phyloP scores from a whole-genome alignment of 352 stramenopile genomes.

The Globisporangium nunn region DNA sequence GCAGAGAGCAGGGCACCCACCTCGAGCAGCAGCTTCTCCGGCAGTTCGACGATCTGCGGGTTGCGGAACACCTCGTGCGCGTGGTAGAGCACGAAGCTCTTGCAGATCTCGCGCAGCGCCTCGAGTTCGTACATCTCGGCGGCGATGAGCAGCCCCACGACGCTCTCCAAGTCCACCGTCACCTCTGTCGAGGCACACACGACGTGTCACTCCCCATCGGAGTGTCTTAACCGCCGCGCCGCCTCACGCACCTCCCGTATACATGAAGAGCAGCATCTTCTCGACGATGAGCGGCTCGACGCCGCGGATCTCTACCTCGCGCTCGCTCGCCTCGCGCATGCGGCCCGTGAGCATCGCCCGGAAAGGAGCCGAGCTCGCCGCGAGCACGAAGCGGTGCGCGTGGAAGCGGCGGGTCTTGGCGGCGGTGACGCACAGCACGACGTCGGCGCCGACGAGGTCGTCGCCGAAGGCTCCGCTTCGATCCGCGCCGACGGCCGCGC shows the following conservation, averaged over 20 bases:
- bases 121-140: slow-evolving; percentile 82
- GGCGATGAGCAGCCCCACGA: slow-evolving; percentile 66
- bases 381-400: slow-evolving; percentile 77
- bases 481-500: slow-evolving; percentile 23
- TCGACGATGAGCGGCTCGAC: slow-evolving; percentile 57
- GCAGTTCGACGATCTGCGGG: slow-evolving; percentile 64
- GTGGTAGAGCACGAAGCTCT: slow-evolving; percentile 74
- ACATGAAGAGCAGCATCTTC: slow-evolving; percentile 84
- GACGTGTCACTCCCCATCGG: too few species aligned
- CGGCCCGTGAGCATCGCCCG: slow-evolving; percentile 76
- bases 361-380: slow-evolving; percentile 76
- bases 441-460: slow-evolving; percentile 55
- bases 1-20: slow-evolving; percentile 10
- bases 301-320: slow-evolving; percentile 65
- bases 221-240: too few species aligned
- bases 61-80: slow-evolving; percentile 78
- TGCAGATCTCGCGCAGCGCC: slow-evolving; percentile 76
- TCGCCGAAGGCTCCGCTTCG: slow-evolving; percentile 32
- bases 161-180: slow-evolving; percentile 59
- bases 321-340: slow-evolving; percentile 69
- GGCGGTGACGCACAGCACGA: slow-evolving; percentile 54
- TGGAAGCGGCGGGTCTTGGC: slow-evolving; percentile 30
- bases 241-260: slow-evolving; percentile 50
- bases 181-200: slow-evolving; percentile 30
- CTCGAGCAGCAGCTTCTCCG: slow-evolving; percentile 79